Base-by-base conservation (phyloP, 306 rosid genomes). In the Lathyrus aphaca region DNA sequence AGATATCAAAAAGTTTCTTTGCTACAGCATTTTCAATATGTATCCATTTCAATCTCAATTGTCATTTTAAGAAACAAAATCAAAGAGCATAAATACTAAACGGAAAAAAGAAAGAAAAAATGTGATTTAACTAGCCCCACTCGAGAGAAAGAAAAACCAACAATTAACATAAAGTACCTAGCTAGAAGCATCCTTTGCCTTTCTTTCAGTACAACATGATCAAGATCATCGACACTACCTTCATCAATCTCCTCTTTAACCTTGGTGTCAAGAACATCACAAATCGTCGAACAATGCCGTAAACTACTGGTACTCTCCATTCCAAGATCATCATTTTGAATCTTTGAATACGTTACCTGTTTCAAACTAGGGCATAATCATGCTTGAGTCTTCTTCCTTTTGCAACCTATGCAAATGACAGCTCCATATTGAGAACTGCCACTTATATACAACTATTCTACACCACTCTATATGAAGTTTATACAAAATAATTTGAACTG, bases 131-230 rank as follows among this genome's bases (percentile, higher is more conserved):
- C 50, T 21, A 67, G 60, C 66, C 57, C 61, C 46, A 40, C n/a
- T 59, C 40, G 32, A 78, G 38, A 66, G 61, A 50, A 68, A n/a
- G 9, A 14, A 60, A 51, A 44, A 48, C 68, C 25, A 65, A 73
- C 64, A 63, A 30, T 58, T 39, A 55, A 72, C 70, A 53, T 69
- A 67, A 12, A 57, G 73, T 78, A 89, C 98, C 94, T 83, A 49
- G 85, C 77, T 50, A 81, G 83, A 27, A 89, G 86, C 82, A 88
- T 83, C 82, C 79, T 86, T 71, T 49, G 81, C 60, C 98, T 83
- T 82, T 90, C 89, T 74, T 77, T 82, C 84, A 92, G 58, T 6
- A 71, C 69, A 68, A 92, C 51, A 71, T 87, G 92, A 71, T 87
- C 96, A 60, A 87, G 74, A 64, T 64, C 83, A 82, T 82, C 96